These are phyloP conservation scores for Dentipellis sp. DNA, from an alignment of 768 basidiomycete genomes.

Conservation along the genomic window DNA sequence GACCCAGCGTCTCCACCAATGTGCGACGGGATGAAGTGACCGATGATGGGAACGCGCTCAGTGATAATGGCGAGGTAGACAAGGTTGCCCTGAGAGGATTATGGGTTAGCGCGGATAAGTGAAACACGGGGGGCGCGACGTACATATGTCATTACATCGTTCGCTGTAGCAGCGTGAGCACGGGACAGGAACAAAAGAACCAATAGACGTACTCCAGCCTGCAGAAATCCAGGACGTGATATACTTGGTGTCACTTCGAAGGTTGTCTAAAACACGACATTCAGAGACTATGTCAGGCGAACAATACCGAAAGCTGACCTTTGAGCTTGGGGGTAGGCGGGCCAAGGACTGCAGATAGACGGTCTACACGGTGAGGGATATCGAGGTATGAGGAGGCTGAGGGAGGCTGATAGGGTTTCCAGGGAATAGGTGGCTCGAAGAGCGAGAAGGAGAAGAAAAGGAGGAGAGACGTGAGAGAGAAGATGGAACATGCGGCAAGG, in stretches of 20 bases:
- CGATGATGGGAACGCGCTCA: slow-evolving; percentile 30
- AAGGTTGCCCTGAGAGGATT: slow-evolving; percentile 23
- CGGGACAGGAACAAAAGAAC: background rate
- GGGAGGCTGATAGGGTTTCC: background rate
- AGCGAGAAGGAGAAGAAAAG: background rate
- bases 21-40: slow-evolving; percentile 32
- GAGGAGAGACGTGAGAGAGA: background rate
- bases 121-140: slow-evolving; percentile 10
- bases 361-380: background rate
- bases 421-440: background rate
- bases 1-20: slow-evolving; percentile 25
- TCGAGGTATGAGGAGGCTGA: background rate
- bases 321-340: slow-evolving; percentile 48
- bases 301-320: slow-evolving; percentile 24
- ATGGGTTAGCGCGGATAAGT: background rate
- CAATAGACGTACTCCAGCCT: slow-evolving; percentile 51
- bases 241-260: slow-evolving; percentile 50
- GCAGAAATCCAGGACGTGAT: slow-evolving; percentile 69
- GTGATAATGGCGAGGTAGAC: slow-evolving; percentile 32
- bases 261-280: slow-evolving; percentile 37
- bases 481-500: background rate
- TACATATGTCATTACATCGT: slow-evolving; percentile 72
- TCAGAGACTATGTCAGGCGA: no score
- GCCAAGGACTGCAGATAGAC: slow-evolving; percentile 23
- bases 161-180: slow-evolving; percentile 33